Evolutionary conservation across 805 yeast species (phyloP).

Genomic region (Kuraishia hungarica): DNA sequence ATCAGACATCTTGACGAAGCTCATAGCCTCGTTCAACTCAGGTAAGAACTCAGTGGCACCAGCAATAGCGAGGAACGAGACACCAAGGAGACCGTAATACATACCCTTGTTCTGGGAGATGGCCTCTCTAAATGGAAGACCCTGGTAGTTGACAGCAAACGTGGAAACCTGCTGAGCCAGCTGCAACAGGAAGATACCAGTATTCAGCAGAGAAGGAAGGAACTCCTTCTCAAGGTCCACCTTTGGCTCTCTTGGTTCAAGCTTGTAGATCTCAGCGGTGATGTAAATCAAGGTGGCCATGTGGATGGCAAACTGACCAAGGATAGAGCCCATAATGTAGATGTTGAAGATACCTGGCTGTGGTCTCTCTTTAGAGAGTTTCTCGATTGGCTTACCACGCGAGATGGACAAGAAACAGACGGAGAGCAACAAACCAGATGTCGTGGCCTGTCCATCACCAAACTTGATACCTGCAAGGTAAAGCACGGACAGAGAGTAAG

Average conservation of each 20-base stretch:
- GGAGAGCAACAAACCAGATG: constrained; percentile 84
- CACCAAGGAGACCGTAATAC: constrained; percentile 93
- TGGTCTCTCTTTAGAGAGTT: constrained; percentile 88
- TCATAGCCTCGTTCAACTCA: constrained; percentile 86
- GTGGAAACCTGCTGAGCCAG: constrained; percentile 96
- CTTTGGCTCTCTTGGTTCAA: constrained; percentile 90
- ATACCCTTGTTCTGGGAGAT: constrained; percentile 88
- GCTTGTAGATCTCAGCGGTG: constrained; percentile 70
- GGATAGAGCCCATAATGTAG: constrained; percentile 95
- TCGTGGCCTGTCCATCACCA: constrained; percentile 97
- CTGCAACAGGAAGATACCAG: constrained; percentile 91
- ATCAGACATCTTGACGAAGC: constrained; percentile 78
- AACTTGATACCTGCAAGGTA: constrained; percentile 96
- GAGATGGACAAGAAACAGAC: constrained; percentile 95
- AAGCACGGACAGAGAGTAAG: constrained; percentile 88
- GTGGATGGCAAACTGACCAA: constrained; percentile 95
- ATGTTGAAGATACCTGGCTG: constrained; percentile 94
- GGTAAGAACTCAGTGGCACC: constrained; percentile 95
- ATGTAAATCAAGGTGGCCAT: constrained; percentile 75
- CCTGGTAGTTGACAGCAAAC: constrained; percentile 95
- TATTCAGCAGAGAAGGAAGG: constrained; percentile 83
- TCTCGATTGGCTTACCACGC: constrained; percentile 84
- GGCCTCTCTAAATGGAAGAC: constrained; percentile 91
- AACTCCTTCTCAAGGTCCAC: constrained; percentile 86
- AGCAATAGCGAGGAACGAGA: constrained; percentile 76